Percentiles rank a stretch among this genome's conserved stretches.
Conservation (phyloP, 106 monocot species). For the Dendrobium huoshanense region DNA sequence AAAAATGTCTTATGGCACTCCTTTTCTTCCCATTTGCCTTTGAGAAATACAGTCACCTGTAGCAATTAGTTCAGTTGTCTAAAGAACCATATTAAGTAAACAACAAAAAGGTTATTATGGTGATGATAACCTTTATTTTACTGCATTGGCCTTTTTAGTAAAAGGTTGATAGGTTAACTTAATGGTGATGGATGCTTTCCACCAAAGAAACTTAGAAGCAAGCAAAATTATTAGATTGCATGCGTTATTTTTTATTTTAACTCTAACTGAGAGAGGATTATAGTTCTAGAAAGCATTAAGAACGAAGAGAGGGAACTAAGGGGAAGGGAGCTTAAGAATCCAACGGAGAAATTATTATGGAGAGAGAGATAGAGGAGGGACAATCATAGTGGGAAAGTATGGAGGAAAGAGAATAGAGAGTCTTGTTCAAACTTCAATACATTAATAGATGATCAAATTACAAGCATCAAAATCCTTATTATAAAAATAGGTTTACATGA, state of each 20-base stretch:
- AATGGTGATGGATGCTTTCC: no score
- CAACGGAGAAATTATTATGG: no score
- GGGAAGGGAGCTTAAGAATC: no score
- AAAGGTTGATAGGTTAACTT: no score
- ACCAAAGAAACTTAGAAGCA: no score
- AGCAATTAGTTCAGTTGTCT: neutral
- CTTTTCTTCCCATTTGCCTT: constrained; percentile 44
- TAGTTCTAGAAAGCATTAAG: no score
- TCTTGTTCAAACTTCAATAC: neutral
- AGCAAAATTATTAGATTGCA: no score
- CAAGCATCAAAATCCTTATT: neutral
- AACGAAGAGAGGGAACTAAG: no score
- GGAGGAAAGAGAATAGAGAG: neutral
- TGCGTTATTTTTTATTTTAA: no score
- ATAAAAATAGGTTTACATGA: neutral
- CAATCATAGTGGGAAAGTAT: neutral
- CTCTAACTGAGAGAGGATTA: no score
- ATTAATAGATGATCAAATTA: neutral
- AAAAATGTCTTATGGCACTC: constrained; percentile 37
- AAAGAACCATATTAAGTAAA: neutral
- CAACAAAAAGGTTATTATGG: neutral
- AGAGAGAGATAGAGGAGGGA: neutral
- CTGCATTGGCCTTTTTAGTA: no score
- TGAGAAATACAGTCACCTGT: constrained; percentile 75
- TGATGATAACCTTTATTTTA: neutral